These are phyloP conservation scores for Arxiozyma slooffiae DNA, from an alignment of 1,139 yeast genomes.

Conservation along the genomic window DNA sequence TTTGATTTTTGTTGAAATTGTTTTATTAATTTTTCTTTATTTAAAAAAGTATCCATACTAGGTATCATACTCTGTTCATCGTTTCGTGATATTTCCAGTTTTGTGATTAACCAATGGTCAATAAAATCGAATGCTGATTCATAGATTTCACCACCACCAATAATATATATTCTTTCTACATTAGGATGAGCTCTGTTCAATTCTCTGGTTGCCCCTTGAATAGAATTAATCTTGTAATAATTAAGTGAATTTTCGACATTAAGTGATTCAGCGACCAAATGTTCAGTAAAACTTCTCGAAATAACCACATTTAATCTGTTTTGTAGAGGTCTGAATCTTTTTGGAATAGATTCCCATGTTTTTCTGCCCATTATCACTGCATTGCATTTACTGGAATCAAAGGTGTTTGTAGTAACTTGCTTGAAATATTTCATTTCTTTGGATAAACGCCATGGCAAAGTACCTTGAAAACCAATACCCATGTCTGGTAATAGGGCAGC, in stretches of 20 bases:
- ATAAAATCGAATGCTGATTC: conserved; percentile 41
- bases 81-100: conserved; percentile 41
- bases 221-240: conserved; percentile 14
- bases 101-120: conserved; percentile 63
- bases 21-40: conserved; percentile 16
- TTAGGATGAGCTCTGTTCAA: conserved; percentile 14
- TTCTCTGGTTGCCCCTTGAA: conserved; percentile 16
- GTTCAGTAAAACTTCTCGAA: conserved; percentile 39
- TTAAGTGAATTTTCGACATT: conserved; percentile 12
- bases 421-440: conserved; percentile 81
- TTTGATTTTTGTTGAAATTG: conserved; percentile 17
- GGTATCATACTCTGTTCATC: conserved; percentile 30
- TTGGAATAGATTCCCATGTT: conserved; percentile 93
- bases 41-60: conserved; percentile 55
- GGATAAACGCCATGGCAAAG: conserved; percentile 78
- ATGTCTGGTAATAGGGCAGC: conserved; percentile 74
- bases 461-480: conserved; percentile 80
- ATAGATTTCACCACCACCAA: conserved; percentile 92
- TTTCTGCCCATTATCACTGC: conserved; percentile 94
- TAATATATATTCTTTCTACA: conserved; percentile 55
- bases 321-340: conserved; percentile 71
- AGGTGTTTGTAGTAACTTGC: conserved; percentile 48
- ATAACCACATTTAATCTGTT: conserved; percentile 67
- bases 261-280: conserved; percentile 11
- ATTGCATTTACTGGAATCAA: conserved; percentile 37